Percentiles rank a stretch among this genome's conserved stretches.
phyloP scores from a whole-genome alignment of 2,329 filamentous ascomycete genomes.

The Xenoacremonium recifei region DNA sequence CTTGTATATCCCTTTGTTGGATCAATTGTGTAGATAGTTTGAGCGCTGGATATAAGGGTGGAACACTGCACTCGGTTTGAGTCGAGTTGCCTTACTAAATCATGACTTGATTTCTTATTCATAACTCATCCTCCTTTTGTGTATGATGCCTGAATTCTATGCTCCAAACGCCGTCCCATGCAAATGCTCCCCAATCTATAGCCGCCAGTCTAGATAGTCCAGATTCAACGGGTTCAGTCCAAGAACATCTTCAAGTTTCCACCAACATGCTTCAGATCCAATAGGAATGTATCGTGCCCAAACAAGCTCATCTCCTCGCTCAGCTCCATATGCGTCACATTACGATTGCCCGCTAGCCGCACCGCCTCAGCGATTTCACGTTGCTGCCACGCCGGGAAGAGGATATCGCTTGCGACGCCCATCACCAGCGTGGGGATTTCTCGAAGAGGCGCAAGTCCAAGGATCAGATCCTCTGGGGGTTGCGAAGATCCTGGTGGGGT shows the following conservation, averaged over 20 bases:
- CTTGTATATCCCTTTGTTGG: background rate
- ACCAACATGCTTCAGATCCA: constrained; percentile 90
- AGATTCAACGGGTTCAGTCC: too few relatives aligned
- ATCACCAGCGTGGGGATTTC: constrained; percentile 84
- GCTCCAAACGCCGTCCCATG: too few relatives aligned
- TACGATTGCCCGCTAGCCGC: constrained; percentile 71
- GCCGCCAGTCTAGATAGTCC: too few relatives aligned
- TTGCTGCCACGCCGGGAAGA: constrained; percentile 98
- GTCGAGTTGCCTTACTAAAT: too few relatives aligned
- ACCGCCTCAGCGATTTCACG: constrained; percentile 87
- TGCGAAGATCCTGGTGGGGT: constrained; percentile 37
- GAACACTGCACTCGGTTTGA: too few relatives aligned
- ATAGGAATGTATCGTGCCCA: constrained; percentile 92
- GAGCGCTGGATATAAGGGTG: too few relatives aligned
- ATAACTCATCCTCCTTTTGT: too few relatives aligned
- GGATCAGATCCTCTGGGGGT: constrained; percentile 77
- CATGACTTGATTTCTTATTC: too few relatives aligned
- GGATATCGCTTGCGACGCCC: constrained; percentile 91
- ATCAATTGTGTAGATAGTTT: constrained; percentile 1
- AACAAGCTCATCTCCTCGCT: constrained; percentile 94
- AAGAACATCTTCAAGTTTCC: constrained; percentile 80
- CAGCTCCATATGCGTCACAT: constrained; percentile 84
- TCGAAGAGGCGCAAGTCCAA: constrained; percentile 68
- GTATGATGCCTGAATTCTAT: too few relatives aligned
- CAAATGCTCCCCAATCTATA: too few relatives aligned